phyloP scores from a whole-genome alignment of 495 filamentous ascomycete genomes.

The Aspergillus leporis region DNA sequence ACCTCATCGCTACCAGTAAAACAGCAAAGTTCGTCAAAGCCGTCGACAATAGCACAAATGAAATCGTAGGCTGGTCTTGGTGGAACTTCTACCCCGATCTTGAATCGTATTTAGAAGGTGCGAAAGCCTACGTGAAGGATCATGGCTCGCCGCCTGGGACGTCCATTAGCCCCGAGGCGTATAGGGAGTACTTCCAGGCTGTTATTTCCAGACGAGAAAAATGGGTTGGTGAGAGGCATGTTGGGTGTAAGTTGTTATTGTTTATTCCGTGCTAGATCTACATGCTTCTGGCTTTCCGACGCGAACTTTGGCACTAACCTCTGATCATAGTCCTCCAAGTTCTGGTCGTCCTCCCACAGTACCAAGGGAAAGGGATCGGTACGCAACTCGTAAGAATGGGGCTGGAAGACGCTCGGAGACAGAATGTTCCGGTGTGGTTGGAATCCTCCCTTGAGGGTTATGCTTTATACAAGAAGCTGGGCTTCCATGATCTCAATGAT shows the following conservation, averaged over 20 bases:
- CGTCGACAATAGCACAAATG: neutral
- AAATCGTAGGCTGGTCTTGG: slow-evolving; percentile 1
- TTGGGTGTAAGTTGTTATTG: neutral
- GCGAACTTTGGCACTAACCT: neutral
- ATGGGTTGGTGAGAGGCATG: neutral
- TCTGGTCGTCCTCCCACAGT: neutral
- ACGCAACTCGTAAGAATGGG: neutral
- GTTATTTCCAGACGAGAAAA: neutral
- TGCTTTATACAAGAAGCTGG: neutral
- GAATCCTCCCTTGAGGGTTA: neutral
- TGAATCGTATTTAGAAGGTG: neutral
- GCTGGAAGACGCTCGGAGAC: neutral
- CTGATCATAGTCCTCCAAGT: slow-evolving; percentile 1
- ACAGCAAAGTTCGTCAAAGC: neutral
- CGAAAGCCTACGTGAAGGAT: neutral
- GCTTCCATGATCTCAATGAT: neutral
- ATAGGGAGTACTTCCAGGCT: neutral
- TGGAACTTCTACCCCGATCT: neutral
- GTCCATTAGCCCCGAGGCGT: neutral
- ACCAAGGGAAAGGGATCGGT: slow-evolving; percentile 1
- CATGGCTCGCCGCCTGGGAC: neutral
- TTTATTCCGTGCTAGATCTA: neutral
- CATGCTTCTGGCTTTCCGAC: neutral
- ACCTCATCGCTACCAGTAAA: neutral
- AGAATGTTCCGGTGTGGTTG: neutral